A percentile compares a stretch with the other conserved stretches of the same genome.
Evolutionary conservation across 179 eudicot species (phyloP).

Genomic region (Beta corolliflora): DNA sequence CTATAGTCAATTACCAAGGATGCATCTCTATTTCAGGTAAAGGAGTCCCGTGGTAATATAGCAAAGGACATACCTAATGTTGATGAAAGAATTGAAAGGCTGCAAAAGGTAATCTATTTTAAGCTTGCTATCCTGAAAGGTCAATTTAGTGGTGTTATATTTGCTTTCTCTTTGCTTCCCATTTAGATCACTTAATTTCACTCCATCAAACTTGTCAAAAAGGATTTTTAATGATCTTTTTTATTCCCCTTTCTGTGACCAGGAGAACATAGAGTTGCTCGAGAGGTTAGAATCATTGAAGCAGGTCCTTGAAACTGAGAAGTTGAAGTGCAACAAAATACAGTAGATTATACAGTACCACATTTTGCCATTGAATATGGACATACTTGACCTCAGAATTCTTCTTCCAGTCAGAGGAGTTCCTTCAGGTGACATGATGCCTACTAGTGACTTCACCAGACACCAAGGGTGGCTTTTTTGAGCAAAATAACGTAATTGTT

Average conservation of each 20-base stretch:
- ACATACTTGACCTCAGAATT: too few species aligned
- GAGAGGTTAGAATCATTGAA: slow-evolving; percentile 51
- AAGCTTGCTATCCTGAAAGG: neutral
- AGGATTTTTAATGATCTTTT: neutral
- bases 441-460: too few species aligned
- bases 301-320: slow-evolving; percentile 68
- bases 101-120: slow-evolving; percentile 53
- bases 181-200: neutral
- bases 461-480: too few species aligned
- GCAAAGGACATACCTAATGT: slow-evolving; percentile 28
- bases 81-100: slow-evolving; percentile 46
- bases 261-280: slow-evolving; percentile 70
- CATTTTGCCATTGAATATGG: neutral
- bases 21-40: slow-evolving; percentile 40
- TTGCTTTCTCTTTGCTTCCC: neutral
- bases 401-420: too few species aligned
- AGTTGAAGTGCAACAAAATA: slow-evolving; percentile 54
- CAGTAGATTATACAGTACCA: slow-evolving; percentile 24
- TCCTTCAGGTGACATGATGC: too few species aligned
- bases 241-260: slow-evolving; percentile 18
- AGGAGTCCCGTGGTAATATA: slow-evolving; percentile 33
- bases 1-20: neutral
- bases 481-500: too few species aligned
- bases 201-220: neutral
- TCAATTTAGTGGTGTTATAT: neutral